Base-by-base conservation (phyloP, 208 protist genomes). In the Wallacemonas sp. region DNA sequence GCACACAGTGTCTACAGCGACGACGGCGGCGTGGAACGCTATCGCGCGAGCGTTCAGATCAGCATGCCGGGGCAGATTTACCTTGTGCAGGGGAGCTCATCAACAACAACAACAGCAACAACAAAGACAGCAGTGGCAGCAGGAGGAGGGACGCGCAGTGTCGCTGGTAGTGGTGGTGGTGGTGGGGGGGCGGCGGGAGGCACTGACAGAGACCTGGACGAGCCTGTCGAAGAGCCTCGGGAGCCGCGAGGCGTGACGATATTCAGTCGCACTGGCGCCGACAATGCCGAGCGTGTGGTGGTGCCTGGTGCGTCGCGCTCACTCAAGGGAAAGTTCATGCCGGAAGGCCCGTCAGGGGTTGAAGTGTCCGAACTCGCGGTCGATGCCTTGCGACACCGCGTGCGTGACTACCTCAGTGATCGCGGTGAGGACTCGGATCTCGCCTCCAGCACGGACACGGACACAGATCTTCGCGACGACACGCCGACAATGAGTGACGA, bases 31-130 rank as follows among this genome's bases (percentile, higher is more conserved):
- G 61, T 76, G 2, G 46, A 52, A 5, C 60, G 57, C 63, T 80
- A 80, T 65, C 46, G 54, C 39, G 68, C 69, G 16, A 24, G 65
- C 23, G 43, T 72, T 17, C 57, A 56, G 2, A 61, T 80, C 19
- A 80, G 68, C 4, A 41, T 76, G n/a, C 74, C 74, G 0, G 65
- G 73, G 44, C 74, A 80, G 19, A 63, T 63, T 6, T 80, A 66
- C 23, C 41, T 76, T 2, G 26, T 80, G 16, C n/a, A 14, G 8
- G n/a, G n/a, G n/a, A n/a, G n/a, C n/a, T n/a, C n/a, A n/a, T n/a
- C n/a, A n/a, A n/a, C n/a, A n/a, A n/a, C n/a, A n/a, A n/a, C n/a
- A n/a, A n/a, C n/a, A n/a, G n/a, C n/a, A n/a, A n/a, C n/a, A n/a
- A n/a, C n/a, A n/a, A n/a, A n/a, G n/a, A n/a, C n/a, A n/a, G n/a